Conservation (phyloP, 306 rosid species). For the Prunus mume region DNA sequence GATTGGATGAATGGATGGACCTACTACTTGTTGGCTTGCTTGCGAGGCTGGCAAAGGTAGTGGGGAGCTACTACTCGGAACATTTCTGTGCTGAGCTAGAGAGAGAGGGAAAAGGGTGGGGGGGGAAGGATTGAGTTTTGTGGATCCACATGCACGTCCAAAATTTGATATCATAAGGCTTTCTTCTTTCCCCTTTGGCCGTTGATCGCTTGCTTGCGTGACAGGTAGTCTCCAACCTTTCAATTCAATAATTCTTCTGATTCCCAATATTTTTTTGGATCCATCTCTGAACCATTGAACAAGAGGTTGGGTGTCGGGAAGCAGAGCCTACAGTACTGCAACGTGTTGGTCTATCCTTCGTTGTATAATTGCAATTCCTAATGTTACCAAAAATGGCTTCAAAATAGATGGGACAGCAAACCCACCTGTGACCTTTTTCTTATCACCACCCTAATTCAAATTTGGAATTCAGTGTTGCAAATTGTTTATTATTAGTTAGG, state of each 20-base stretch:
- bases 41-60: slow-evolving; percentile 24
- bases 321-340: neutral
- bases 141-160: too few species aligned
- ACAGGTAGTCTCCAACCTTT: slow-evolving; percentile 12
- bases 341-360: neutral
- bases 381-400: neutral
- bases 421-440: neutral
- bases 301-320: slow-evolving; percentile 15
- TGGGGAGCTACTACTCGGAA: neutral
- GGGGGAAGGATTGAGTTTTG: too few species aligned
- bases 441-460: neutral
- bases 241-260: slow-evolving; percentile 12
- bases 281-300: neutral
- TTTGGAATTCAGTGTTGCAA: too few species aligned
- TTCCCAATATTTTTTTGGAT: neutral
- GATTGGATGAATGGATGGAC: slow-evolving; percentile 6
- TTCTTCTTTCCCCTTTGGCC: too few species aligned
- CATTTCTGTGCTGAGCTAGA: neutral
- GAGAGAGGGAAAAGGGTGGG: neutral
- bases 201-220: neutral
- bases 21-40: slow-evolving; percentile 8
- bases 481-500: too few species aligned
- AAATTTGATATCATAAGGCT: too few species aligned
- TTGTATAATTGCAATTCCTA: slow-evolving; percentile 1
- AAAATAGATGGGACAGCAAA: neutral